These are phyloP conservation scores for Cyclocybe cylindracea DNA, from an alignment of 768 basidiomycete genomes.

Conservation along the genomic window DNA sequence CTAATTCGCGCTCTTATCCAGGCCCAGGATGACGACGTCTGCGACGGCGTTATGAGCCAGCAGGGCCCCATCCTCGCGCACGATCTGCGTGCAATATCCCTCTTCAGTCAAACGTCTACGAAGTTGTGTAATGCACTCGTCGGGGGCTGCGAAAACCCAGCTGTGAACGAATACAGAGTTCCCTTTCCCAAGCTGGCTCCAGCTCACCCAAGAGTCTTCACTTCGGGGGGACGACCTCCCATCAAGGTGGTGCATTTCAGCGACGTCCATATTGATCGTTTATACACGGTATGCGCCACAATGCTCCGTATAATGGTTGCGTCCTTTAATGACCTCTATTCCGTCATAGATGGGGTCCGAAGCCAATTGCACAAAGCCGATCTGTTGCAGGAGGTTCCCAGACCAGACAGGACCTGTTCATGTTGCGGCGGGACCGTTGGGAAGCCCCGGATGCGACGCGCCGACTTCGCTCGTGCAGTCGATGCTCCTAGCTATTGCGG, in stretches of 20 bases:
- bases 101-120: conserved; percentile 47
- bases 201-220: conserved; percentile 30
- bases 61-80: conserved; percentile 63
- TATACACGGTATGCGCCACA: conserved; percentile 43
- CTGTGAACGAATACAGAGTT: conserved; percentile 44
- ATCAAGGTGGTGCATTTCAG: conserved; percentile 63
- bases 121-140: conserved; percentile 57
- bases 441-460: conserved; percentile 53
- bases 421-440: conserved; percentile 49
- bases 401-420: conserved; percentile 37
- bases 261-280: conserved; percentile 62
- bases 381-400: conserved; percentile 58
- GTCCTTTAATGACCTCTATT: neutral
- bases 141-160: conserved; percentile 52
- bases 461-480: conserved; percentile 48
- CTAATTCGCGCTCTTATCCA: conserved; percentile 13
- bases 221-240: conserved; percentile 39
- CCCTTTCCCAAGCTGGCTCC: conserved; percentile 47
- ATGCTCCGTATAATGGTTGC: neutral
- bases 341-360: conserved; percentile 50
- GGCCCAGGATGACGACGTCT: conserved; percentile 60
- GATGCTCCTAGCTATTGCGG: conserved; percentile 46
- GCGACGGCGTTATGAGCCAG: conserved; percentile 47
- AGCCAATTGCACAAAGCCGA: conserved; percentile 59
- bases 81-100: conserved; percentile 49